Percentiles rank a stretch among this genome's conserved stretches.
Conservation (phyloP, 2,329 filamentous ascomycete genomes). For the Apiospora rasikravindrae region DNA sequence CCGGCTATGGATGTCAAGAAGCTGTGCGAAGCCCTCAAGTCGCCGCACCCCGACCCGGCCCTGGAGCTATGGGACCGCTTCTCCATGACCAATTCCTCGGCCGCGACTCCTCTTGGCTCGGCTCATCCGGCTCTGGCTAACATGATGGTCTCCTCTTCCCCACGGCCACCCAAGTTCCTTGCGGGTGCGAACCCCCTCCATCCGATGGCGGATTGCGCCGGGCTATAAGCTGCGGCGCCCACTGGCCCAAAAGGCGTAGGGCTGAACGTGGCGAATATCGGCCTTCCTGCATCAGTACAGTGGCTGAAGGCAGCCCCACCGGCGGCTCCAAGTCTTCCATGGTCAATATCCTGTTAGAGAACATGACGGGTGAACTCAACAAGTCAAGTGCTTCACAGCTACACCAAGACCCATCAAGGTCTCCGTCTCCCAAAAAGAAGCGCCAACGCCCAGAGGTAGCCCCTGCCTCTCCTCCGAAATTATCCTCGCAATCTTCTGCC, state of each 20-base stretch:
- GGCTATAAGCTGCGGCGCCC: constrained; percentile 70
- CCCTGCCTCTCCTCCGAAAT: constrained; percentile 30
- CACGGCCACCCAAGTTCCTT: constrained; percentile 58
- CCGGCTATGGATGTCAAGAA: constrained; percentile 62
- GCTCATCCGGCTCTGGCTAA: constrained; percentile 65
- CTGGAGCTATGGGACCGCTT: constrained; percentile 81
- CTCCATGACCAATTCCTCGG: constrained; percentile 53
- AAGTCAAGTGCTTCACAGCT: constrained; percentile 44
- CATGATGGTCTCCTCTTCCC: constrained; percentile 73
- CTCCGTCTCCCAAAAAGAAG: constrained; percentile 52
- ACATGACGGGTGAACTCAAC: constrained; percentile 61
- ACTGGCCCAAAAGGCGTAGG: constrained; percentile 75
- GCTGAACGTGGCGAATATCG: constrained; percentile 52
- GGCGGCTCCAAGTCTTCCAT: constrained; percentile 60
- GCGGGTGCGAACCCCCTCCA: constrained; percentile 34
- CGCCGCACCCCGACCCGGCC: constrained; percentile 74
- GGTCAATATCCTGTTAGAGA: constrained; percentile 69
- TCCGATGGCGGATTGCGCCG: constrained; percentile 61
- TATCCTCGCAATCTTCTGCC: constrained; percentile 25
- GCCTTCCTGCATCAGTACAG: constrained; percentile 38
- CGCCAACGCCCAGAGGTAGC: constrained; percentile 22
- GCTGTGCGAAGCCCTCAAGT: constrained; percentile 64
- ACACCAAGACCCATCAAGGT: constrained; percentile 40
- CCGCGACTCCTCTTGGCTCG: constrained; percentile 49
- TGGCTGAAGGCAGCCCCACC: constrained; percentile 47